phyloP scores from a whole-genome alignment of 2,329 filamentous ascomycete species.

The Aureobasidium subglaciale region DNA sequence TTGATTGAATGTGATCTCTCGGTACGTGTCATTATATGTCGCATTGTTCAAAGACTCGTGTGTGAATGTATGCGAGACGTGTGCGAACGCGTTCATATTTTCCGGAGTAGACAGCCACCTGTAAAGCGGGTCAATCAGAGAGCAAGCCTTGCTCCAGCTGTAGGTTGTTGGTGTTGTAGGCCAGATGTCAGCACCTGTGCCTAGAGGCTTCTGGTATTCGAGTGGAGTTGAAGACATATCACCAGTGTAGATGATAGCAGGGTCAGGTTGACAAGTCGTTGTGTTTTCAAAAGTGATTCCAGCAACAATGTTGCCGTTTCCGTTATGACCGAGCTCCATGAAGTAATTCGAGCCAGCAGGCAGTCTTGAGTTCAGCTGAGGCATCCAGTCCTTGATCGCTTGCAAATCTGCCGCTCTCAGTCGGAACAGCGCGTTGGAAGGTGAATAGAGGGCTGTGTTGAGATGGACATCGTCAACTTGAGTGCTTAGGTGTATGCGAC shows the following conservation, averaged over 20 bases:
- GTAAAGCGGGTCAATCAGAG: constrained; percentile 43
- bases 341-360: constrained; percentile 46
- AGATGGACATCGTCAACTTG: constrained; percentile 60
- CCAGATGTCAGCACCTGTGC: constrained; percentile 34
- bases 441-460: constrained; percentile 35
- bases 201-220: constrained; percentile 40
- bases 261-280: constrained; percentile 26
- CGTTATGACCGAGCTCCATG: constrained; percentile 50
- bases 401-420: constrained; percentile 42
- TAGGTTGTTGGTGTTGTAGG: constrained; percentile 38
- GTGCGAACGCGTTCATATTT: constrained; percentile 49
- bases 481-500: constrained; percentile 48
- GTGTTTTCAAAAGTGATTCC: constrained; percentile 22
- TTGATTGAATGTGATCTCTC: constrained; percentile 55
- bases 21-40: constrained; percentile 49
- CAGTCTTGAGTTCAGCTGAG: constrained; percentile 40
- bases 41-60: constrained; percentile 54
- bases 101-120: constrained; percentile 45
- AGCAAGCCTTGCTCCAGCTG: constrained; percentile 44
- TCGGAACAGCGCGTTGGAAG: constrained; percentile 44
- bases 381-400: constrained; percentile 39
- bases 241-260: constrained; percentile 32
- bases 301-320: constrained; percentile 45
- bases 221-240: constrained; percentile 35
- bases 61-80: constrained; percentile 58